Evolutionary conservation across 106 monocot genomes (phyloP).

Genomic region (Gastrodia elata): DNA sequence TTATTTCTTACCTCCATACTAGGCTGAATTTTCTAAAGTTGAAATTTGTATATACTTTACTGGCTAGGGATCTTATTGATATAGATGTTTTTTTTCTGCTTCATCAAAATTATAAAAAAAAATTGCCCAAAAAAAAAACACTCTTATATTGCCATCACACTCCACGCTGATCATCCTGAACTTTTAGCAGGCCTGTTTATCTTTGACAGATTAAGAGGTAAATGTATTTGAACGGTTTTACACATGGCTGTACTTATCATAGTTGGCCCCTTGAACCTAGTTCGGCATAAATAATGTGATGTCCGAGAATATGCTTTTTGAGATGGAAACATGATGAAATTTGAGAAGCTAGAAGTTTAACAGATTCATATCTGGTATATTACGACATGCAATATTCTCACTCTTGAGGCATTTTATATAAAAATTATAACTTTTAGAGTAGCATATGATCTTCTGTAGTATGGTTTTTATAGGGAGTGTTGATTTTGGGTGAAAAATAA

Average conservation of each 20-base stretch:
- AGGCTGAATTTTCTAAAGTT: not conserved
- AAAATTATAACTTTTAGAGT: too few species aligned
- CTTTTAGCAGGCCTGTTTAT: not conserved
- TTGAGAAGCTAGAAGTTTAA: too few species aligned
- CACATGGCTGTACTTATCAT: not conserved
- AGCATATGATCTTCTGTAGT: too few species aligned
- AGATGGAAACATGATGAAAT: too few species aligned
- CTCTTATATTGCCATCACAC: not conserved
- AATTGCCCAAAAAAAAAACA: too few species aligned
- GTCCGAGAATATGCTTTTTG: too few species aligned
- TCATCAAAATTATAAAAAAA: not conserved
- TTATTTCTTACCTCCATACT: not conserved
- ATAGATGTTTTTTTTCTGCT: not conserved
- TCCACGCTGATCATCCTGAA: not conserved
- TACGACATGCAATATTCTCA: too few species aligned
- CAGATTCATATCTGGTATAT: too few species aligned
- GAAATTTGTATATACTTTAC: not conserved
- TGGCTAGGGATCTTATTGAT: not conserved
- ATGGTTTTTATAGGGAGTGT: too few species aligned
- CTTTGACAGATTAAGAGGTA: too few species aligned
- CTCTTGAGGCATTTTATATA: too few species aligned
- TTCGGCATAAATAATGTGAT: not conserved
- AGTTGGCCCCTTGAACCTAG: not conserved
- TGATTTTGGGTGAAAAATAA: too few species aligned
- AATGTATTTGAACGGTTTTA: not conserved